Base-by-base conservation (phyloP, 257 asterid genomes). In the Craterostigma plantagineum region DNA sequence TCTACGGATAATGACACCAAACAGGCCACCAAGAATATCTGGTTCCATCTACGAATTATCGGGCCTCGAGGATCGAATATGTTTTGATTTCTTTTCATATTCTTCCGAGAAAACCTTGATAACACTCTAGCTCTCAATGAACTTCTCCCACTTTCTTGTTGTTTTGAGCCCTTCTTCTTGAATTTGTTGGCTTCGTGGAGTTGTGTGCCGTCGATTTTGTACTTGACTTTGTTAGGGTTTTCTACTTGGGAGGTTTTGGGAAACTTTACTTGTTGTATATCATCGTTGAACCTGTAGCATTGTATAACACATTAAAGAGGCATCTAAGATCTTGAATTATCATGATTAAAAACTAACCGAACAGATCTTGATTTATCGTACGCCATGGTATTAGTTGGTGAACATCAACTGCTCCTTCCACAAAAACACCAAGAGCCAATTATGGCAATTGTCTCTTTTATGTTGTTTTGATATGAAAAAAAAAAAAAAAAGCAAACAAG, bases 71-170 rank as follows among this genome's bases (percentile, higher is more conserved):
- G 98, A 70, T 82, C 95, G 15, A 76, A 45, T 57, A 87, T 77
- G 71, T 66, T 72, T 51, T 36, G 70, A 75, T 77, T 61, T 44
- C 66, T 82, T 63, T 39, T 76, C 95, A 13, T 79, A 87, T 18
- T 87, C 98, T 65, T 87, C 98, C 2, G 98, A 87, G 63, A 86
- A 86, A 0, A 86, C 94, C 97, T 70, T 10, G 91, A 86, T 5
- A 86, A 38, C 14, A 77, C 92, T 62, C 75, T 81, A 33, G 87
- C 74, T 55, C 70, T 78, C 50, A 86, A n/a, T n/a, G n/a, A 78
- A 11, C 55, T 48, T 38, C 41, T 64, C 11, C 37, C 47, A 36
- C 54, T 70, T 11, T 64, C 73, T 12, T 18, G 51, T 56, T 52
- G 74, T 42, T 65, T 59, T 34, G 63, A 46, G 56, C n/a, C n/a